phyloP scores from a whole-genome alignment of 331 rosid species.

The Telfairia occidentalis region DNA sequence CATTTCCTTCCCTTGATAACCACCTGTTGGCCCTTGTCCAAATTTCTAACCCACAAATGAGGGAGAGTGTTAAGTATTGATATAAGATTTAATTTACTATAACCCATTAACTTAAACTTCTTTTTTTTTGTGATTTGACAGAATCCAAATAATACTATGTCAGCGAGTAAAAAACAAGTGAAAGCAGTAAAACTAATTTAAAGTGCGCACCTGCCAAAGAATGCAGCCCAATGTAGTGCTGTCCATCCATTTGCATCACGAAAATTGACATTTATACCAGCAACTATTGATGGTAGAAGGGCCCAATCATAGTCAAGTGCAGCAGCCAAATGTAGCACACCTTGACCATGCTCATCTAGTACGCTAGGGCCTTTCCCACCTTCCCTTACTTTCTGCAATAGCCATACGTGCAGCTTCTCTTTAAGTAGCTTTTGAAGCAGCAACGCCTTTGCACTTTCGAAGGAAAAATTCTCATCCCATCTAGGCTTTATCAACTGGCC shows the following conservation, averaged over 20 bases:
- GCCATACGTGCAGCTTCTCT: conserved; percentile 63
- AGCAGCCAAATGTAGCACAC: conserved; percentile 76
- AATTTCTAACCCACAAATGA: too few species aligned
- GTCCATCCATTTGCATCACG: conserved; percentile 90
- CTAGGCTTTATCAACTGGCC: conserved; percentile 40
- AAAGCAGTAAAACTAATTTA: neutral
- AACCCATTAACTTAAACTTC: too few species aligned
- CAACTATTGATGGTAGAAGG: conserved; percentile 48
- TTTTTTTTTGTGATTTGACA: too few species aligned
- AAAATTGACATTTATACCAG: conserved; percentile 73
- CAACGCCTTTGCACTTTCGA: conserved; percentile 40
- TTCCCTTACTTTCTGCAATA: conserved; percentile 51
- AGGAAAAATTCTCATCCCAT: conserved; percentile 38
- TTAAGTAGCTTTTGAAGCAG: conserved; percentile 57
- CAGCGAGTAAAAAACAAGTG: neutral
- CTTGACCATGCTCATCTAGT: conserved; percentile 67
- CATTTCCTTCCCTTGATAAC: too few species aligned
- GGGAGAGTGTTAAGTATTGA: too few species aligned
- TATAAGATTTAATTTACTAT: too few species aligned
- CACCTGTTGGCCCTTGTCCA: too few species aligned
- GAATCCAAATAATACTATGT: neutral
- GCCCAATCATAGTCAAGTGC: conserved; percentile 94
- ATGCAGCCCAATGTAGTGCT: conserved; percentile 96
- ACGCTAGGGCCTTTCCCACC: conserved; percentile 86
- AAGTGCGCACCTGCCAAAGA: conserved; percentile 60